Evolutionary conservation across 805 yeast species (phyloP).

Genomic region (Candida sanyiensis): DNA sequence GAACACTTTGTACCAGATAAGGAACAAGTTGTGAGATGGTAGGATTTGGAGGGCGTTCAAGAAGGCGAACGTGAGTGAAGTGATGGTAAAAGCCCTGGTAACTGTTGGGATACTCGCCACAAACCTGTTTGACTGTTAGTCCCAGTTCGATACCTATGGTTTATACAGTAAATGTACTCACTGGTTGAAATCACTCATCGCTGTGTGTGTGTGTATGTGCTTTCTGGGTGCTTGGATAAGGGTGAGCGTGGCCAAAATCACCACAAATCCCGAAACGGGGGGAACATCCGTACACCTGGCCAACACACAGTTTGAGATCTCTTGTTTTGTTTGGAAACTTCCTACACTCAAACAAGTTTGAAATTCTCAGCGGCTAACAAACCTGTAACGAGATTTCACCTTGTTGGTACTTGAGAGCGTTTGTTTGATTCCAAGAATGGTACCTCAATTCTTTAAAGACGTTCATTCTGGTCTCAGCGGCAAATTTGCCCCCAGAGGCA

Average conservation of each 20-base stretch:
- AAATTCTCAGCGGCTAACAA: too few species aligned
- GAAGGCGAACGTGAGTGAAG: constrained; percentile 43
- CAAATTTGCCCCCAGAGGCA: constrained; percentile 21
- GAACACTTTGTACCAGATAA: constrained; percentile 27
- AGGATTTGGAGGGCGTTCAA: constrained; percentile 27
- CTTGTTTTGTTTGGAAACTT: too few species aligned
- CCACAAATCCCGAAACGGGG: too few species aligned
- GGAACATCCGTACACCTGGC: too few species aligned
- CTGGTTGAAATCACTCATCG: constrained; percentile 6
- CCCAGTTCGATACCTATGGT: neutral
- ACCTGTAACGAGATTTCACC: too few species aligned
- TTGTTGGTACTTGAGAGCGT: too few species aligned
- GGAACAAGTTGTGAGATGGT: constrained; percentile 22
- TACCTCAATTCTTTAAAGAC: constrained; percentile 24
- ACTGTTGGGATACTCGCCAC: constrained; percentile 49
- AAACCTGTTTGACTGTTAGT: constrained; percentile 26
- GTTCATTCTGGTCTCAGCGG: constrained; percentile 17
- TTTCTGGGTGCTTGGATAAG: too few species aligned
- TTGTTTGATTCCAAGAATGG: too few species aligned
- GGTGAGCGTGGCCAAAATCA: too few species aligned
- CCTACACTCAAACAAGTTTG: too few species aligned
- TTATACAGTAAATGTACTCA: neutral
- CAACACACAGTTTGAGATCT: too few species aligned
- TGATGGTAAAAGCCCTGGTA: constrained; percentile 48
- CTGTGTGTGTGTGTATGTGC: too few species aligned